Conservation (phyloP, 2,329 filamentous ascomycete species). For the Fusarium siculi region DNA sequence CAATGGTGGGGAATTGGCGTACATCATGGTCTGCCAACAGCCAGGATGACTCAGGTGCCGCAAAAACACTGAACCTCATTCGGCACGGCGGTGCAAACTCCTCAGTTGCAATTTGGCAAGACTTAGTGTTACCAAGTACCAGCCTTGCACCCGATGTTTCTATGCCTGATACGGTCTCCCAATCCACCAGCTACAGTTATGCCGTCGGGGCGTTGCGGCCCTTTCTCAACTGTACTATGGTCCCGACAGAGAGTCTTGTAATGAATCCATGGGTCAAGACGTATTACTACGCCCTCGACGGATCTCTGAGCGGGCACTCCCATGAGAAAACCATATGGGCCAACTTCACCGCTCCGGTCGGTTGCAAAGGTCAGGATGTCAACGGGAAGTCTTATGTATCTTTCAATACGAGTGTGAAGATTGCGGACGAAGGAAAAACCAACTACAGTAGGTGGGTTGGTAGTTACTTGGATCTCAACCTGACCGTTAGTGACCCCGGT, state of each 20-base stretch:
- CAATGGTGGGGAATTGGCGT: not conserved
- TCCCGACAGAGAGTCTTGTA: fast-evolving
- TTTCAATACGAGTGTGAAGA: not conserved
- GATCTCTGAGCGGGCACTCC: fast-evolving
- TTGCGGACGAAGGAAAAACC: not conserved
- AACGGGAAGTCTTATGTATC: not conserved
- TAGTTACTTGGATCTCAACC: not conserved
- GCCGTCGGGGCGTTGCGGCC: not conserved
- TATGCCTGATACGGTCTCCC: fast-evolving
- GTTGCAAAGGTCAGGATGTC: not conserved
- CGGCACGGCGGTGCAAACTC: not conserved
- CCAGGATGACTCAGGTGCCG: not conserved
- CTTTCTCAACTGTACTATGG: not conserved
- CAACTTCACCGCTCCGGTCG: not conserved
- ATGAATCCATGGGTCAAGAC: not conserved
- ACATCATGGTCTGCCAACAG: fast-evolving
- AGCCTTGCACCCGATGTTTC: not conserved
- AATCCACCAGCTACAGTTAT: not conserved
- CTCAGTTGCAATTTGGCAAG: not conserved
- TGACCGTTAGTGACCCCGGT: not conserved
- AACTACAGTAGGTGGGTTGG: not conserved
- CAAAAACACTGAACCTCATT: not conserved
- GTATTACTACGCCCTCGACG: not conserved
- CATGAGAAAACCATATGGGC: not conserved
- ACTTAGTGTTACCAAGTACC: fast-evolving